Percentiles rank a stretch among this genome's conserved stretches.
Evolutionary conservation across 352 stramenopile genomes (phyloP).

Genomic region (Phytopythium litorale): DNA sequence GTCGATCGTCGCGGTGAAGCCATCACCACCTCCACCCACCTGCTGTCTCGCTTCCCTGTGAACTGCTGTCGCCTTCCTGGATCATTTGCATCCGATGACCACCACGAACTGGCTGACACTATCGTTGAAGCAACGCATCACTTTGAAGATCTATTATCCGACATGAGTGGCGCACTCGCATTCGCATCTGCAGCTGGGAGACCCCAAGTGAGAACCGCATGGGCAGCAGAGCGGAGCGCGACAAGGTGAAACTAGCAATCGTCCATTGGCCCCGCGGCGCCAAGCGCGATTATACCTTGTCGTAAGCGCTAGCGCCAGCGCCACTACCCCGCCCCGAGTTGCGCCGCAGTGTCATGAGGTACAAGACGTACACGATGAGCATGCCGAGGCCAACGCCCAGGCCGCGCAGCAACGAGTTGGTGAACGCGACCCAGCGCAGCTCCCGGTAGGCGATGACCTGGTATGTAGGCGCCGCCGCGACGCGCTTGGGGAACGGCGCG

Average conservation of each 20-base stretch:
- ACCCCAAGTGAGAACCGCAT: background rate
- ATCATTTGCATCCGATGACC: background rate
- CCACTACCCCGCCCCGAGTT: conserved; percentile 28
- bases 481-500: conserved; percentile 51
- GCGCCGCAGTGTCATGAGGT: conserved; percentile 62
- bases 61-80: background rate
- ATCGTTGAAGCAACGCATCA: background rate
- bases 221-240: too few relatives aligned
- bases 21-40: background rate
- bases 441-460: conserved; percentile 80
- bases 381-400: conserved; percentile 68
- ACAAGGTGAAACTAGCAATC: conserved; percentile 6
- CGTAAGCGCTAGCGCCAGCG: conserved; percentile 43
- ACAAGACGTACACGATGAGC: conserved; percentile 83
- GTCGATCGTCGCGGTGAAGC: background rate
- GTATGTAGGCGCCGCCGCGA: conserved; percentile 68
- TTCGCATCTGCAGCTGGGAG: background rate
- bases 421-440: conserved; percentile 75
- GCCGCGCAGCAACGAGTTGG: conserved; percentile 71
- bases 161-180: background rate
- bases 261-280: background rate
- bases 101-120: background rate
- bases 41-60: background rate
- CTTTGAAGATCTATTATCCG: background rate
- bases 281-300: conserved; percentile 58